phyloP scores from a whole-genome alignment of 177 flowering plant genomes.

The Vitis hybrid region DNA sequence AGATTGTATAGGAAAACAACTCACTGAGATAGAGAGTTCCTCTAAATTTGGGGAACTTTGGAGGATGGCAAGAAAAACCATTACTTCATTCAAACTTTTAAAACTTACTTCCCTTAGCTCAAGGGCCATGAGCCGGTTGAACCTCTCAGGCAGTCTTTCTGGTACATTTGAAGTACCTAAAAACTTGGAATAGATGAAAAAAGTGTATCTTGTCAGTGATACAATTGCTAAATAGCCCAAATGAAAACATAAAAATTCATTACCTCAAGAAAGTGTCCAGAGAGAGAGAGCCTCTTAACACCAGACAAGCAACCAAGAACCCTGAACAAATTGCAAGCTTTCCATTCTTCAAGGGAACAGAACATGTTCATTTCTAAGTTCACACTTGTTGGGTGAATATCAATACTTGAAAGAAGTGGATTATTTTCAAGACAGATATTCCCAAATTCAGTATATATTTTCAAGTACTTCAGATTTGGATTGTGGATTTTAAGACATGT shows the following conservation, averaged over 20 bases:
- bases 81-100: not conserved
- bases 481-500: constrained; percentile 3
- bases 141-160: not conserved
- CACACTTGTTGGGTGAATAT: constrained; percentile 1
- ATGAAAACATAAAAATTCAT: not conserved
- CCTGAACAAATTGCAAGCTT: constrained; percentile 7
- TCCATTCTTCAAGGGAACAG: not conserved
- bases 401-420: constrained; percentile 4
- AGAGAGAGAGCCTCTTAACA: constrained; percentile 5
- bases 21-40: constrained; percentile 9
- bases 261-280: constrained; percentile 14
- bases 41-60: constrained; percentile 16
- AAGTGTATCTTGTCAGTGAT: not conserved
- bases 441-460: constrained; percentile 13
- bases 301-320: constrained; percentile 6
- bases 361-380: not conserved
- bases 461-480: constrained; percentile 11
- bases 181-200: constrained; percentile 3
- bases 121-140: constrained; percentile 1
- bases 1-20: not conserved
- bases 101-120: constrained; percentile 10
- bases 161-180: not conserved
- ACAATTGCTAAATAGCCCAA: not conserved
- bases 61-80: constrained; percentile 4
- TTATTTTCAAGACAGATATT: constrained; percentile 8